A percentile compares a stretch with the other conserved stretches of the same genome.
Evolutionary conservation across 805 yeast species (phyloP).

Genomic region (Lipomyces lipofer): DNA sequence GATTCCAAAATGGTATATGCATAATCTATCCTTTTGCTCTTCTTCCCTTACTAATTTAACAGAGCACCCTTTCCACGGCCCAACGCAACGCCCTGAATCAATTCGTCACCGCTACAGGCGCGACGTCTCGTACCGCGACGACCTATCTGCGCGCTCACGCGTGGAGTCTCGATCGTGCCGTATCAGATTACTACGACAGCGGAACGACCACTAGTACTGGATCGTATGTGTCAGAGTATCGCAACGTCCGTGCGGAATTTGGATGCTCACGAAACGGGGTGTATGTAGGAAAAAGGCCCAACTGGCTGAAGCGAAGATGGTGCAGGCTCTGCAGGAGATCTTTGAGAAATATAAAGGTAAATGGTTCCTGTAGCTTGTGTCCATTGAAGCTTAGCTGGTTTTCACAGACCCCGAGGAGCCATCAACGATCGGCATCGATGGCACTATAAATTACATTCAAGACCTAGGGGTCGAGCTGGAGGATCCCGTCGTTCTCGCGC

Average conservation of each 20-base stretch:
- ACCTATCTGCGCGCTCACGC: conserved; percentile 22
- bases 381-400: not conserved
- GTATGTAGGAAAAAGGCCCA: too few species aligned
- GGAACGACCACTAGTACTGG: conserved; percentile 1
- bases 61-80: conserved; percentile 15
- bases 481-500: conserved; percentile 64
- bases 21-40: too few species aligned
- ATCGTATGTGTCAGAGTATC: conserved; percentile 6
- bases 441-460: conserved; percentile 65
- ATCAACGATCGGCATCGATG: conserved; percentile 66
- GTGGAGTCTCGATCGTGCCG: conserved; percentile 40
- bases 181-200: conserved; percentile 39
- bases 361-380: not conserved
- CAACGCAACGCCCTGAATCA: conserved; percentile 22
- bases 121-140: conserved; percentile 17
- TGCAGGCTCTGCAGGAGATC: conserved; percentile 24
- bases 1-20: too few species aligned
- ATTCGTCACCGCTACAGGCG: conserved; percentile 24
- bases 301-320: too few species aligned
- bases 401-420: conserved; percentile 33
- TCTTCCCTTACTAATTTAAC: too few species aligned
- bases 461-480: conserved; percentile 75
- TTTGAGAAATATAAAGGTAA: conserved; percentile 36
- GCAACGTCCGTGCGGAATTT: too few species aligned
- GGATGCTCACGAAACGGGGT: too few species aligned